These are phyloP conservation scores for Marasmius sp. DNA, from an alignment of 1,284 basidiomycete genomes.

Conservation along the genomic window DNA sequence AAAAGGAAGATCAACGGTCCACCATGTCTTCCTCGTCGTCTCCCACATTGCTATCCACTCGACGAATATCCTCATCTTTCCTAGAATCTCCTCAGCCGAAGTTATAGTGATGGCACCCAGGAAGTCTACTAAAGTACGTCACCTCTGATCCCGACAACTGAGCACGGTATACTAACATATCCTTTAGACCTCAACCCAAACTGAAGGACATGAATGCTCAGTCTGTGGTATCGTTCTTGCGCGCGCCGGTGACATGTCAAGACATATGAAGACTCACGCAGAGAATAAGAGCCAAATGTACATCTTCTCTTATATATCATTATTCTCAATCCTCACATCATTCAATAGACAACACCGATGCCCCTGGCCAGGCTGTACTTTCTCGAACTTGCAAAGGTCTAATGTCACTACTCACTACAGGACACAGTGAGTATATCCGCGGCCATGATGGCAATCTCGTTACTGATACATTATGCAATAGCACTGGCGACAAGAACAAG, in stretches of 20 bases:
- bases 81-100: background rate
- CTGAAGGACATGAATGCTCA: background rate
- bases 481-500: conserved; percentile 2
- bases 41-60: background rate
- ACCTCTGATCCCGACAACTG: background rate
- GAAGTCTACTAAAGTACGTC: background rate
- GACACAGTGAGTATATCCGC: background rate
- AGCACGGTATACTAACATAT: background rate
- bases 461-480: background rate
- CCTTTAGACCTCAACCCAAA: background rate
- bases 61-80: background rate
- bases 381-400: background rate
- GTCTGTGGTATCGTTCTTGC: background rate
- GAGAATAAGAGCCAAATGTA: background rate
- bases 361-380: background rate
- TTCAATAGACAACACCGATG: background rate
- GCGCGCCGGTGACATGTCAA: background rate
- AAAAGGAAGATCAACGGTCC: background rate
- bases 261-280: background rate
- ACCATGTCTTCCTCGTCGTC: background rate
- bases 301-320: background rate
- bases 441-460: background rate
- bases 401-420: background rate
- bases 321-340: background rate
- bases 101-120: background rate